Evolutionary conservation across 177 flowering plant species (phyloP).

Genomic region (Tripterygium wilfordii): DNA sequence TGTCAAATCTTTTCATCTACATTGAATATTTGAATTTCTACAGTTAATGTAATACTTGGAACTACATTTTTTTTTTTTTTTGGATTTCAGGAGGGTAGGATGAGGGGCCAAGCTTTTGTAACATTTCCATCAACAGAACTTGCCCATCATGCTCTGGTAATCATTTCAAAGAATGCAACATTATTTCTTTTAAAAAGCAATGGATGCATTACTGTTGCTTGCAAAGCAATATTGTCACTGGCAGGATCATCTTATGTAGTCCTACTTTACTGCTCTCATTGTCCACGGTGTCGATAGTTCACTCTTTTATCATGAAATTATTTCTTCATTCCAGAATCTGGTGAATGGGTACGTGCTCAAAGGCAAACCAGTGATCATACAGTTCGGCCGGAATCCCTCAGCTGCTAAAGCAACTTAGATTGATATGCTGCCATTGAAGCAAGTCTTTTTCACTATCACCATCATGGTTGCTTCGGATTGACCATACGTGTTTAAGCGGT

Average conservation of each 20-base stretch:
- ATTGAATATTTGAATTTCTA: no score
- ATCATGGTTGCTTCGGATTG: conserved; percentile 1
- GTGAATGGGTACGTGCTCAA: conserved; percentile 85
- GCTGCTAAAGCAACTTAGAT: conserved; percentile 41
- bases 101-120: conserved; percentile 97
- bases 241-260: no score
- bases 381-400: conserved; percentile 77
- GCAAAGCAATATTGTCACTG: no score
- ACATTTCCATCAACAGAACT: conserved; percentile 86
- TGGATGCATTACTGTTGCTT: no score
- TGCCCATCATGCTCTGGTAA: conserved; percentile 84
- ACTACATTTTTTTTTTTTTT: conserved; percentile 4
- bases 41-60: no score
- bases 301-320: neutral
- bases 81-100: conserved; percentile 85
- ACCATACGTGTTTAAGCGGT: no score
- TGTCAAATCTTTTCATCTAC: no score
- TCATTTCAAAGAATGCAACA: conserved; percentile 5
- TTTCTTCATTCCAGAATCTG: conserved; percentile 50
- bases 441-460: neutral
- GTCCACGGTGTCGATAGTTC: no score
- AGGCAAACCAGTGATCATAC: conserved; percentile 95
- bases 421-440: neutral
- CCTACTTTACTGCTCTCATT: no score
- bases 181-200: no score